phyloP scores from a whole-genome alignment of 1,284 basidiomycete species.

The Polyporus tsugae region DNA sequence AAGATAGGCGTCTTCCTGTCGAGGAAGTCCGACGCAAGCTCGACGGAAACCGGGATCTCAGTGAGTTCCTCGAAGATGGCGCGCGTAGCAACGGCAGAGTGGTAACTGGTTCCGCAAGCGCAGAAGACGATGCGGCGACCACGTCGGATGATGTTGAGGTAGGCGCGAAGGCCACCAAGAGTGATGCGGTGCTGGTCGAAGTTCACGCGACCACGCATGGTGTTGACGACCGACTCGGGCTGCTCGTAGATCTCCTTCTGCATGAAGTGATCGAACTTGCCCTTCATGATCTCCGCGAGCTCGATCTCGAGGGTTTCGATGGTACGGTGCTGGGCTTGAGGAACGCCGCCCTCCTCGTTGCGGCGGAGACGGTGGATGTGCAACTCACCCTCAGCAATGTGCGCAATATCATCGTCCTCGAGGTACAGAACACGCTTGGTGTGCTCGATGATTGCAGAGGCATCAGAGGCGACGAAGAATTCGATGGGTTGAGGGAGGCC shows the following conservation, averaged over 20 bases:
- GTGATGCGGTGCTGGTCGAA: constrained; percentile 94
- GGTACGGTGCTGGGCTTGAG: constrained; percentile 84
- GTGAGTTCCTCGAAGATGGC: constrained; percentile 99
- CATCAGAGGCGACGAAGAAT: constrained; percentile 99
- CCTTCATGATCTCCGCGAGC: constrained; percentile 99
- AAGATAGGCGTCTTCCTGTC: constrained; percentile 99
- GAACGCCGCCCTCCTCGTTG: constrained; percentile 74
- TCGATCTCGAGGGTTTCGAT: constrained; percentile 99
- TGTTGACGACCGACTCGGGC: constrained; percentile 99
- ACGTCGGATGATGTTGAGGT: constrained; percentile 95
- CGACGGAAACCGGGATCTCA: constrained; percentile 97
- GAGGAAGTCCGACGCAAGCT: constrained; percentile 98
- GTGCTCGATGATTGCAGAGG: constrained; percentile 96
- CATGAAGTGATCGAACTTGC: constrained; percentile 99
- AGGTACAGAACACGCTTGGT: constrained; percentile 99
- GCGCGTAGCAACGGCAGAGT: constrained; percentile 97
- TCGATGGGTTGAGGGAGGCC: constrained; percentile 99
- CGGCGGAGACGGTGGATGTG: constrained; percentile 98
- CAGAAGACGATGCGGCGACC: constrained; percentile 96
- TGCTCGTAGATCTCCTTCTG: constrained; percentile 99
- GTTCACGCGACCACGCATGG: constrained; percentile 99
- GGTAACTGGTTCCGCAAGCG: constrained; percentile 98
- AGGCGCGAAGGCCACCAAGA: constrained; percentile 94
- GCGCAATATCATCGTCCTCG: constrained; percentile 99
- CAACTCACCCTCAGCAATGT: constrained; percentile 96